Percentiles rank a stretch among this genome's conserved stretches.
phyloP scores from a whole-genome alignment of 164 flowering plant species.

The Aristolochia fimbriata region DNA sequence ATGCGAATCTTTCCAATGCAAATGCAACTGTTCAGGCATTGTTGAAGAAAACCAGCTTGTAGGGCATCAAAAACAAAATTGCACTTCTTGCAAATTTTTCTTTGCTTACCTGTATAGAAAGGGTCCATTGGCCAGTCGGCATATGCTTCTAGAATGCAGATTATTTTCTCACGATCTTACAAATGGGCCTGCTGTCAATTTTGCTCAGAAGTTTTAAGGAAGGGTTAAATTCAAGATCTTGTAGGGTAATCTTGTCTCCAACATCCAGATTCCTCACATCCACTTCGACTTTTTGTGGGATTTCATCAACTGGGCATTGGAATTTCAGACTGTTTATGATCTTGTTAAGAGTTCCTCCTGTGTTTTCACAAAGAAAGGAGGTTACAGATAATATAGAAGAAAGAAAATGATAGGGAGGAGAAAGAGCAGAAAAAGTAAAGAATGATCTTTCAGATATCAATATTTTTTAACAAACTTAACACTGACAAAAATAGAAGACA shows the following conservation, averaged over 20 bases:
- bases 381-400: background rate
- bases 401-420: background rate
- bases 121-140: too few relatives aligned
- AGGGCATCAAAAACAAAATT: too few relatives aligned
- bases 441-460: too few relatives aligned
- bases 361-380: background rate
- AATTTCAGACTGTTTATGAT: conserved; percentile 43
- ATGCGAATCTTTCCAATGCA: too few relatives aligned
- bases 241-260: conserved; percentile 48
- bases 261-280: conserved; percentile 81
- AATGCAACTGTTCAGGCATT: too few relatives aligned
- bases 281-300: conserved; percentile 75
- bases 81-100: too few relatives aligned
- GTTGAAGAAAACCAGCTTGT: too few relatives aligned
- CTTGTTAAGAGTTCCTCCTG: conserved; percentile 65
- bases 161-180: conserved; percentile 32
- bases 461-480: too few relatives aligned
- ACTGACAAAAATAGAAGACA: too few relatives aligned
- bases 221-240: conserved; percentile 52
- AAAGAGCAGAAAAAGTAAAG: too few relatives aligned
- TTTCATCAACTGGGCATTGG: conserved; percentile 63
- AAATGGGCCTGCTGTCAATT: conserved; percentile 59
- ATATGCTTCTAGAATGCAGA: too few relatives aligned
- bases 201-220: conserved; percentile 65
- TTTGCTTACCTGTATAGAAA: too few relatives aligned